These are phyloP conservation scores for Erythrobasidium yunnanense DNA, from an alignment of 768 basidiomycete genomes.

Conservation along the genomic window DNA sequence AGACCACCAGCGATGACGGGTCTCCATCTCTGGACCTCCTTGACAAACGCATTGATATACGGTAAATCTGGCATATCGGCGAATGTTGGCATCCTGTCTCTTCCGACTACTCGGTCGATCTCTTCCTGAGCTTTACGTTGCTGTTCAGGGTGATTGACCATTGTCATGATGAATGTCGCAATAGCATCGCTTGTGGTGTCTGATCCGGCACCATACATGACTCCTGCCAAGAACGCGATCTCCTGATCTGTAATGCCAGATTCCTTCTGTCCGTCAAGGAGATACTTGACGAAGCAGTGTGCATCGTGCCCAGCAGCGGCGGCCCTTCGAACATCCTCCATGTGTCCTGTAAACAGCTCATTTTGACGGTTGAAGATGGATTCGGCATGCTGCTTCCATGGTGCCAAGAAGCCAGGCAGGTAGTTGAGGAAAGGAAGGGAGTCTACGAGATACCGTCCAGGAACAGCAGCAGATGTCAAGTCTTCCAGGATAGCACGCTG, in stretches of 20 bases:
- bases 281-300: constrained; percentile 31
- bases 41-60: constrained; percentile 32
- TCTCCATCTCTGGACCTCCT: constrained; percentile 36
- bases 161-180: constrained; percentile 45
- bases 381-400: constrained; percentile 35
- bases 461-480: constrained; percentile 36
- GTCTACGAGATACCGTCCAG: constrained; percentile 36
- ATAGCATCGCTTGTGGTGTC: constrained; percentile 56
- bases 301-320: constrained; percentile 22
- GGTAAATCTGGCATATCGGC: constrained; percentile 32
- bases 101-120: constrained; percentile 35
- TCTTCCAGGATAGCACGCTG: constrained; percentile 30
- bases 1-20: constrained; percentile 35
- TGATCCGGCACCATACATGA: constrained; percentile 39
- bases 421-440: constrained; percentile 34
- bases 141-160: constrained; percentile 27
- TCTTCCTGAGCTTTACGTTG: constrained; percentile 26
- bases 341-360: constrained; percentile 31
- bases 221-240: constrained; percentile 35
- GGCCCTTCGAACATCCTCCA: constrained; percentile 26
- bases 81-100: constrained; percentile 33
- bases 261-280: constrained; percentile 29
- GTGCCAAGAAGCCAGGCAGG: constrained; percentile 31
- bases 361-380: constrained; percentile 29
- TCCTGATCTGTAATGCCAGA: constrained; percentile 33